A percentile compares a stretch with the other conserved stretches of the same genome.
phyloP scores from a whole-genome alignment of 2,329 filamentous ascomycete genomes.

The Xenoacremonium recifei region DNA sequence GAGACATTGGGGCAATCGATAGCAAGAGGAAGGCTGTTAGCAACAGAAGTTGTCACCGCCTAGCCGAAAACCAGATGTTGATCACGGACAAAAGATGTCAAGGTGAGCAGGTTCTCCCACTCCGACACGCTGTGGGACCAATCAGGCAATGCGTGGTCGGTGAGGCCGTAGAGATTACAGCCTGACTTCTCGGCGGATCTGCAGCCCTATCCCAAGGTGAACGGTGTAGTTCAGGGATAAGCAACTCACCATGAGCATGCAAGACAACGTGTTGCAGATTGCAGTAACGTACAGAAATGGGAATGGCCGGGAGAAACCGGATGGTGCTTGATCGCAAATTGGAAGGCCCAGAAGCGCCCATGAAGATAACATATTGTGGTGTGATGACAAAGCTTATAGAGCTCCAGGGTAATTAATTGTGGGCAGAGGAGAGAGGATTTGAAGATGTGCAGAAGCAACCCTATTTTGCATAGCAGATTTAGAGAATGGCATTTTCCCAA shows the following conservation, averaged over 20 bases:
- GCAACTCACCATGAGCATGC: not conserved
- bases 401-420: too few species aligned
- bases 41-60: slow-evolving; percentile 3
- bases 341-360: not conserved
- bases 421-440: too few species aligned
- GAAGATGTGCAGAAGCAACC: too few species aligned
- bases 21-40: not conserved
- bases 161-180: not conserved
- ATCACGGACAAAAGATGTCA: not conserved
- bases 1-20: slow-evolving; percentile 1
- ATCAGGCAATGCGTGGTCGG: slow-evolving; percentile 3
- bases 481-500: too few species aligned
- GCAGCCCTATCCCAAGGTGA: slow-evolving; percentile 3
- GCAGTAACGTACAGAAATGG: not conserved
- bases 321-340: not conserved
- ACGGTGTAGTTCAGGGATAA: not conserved
- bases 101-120: slow-evolving; percentile 7
- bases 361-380: slow-evolving; percentile 6
- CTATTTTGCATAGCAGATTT: too few species aligned
- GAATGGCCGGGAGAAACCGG: not conserved
- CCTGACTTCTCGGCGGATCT: slow-evolving; percentile 1
- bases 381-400: too few species aligned
- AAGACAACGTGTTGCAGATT: slow-evolving; percentile 2
- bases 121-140: not conserved
- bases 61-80: slow-evolving; percentile 3